Evolutionary conservation across 495 filamentous ascomycete species (phyloP).

Genomic region (Bacidia rubella): DNA sequence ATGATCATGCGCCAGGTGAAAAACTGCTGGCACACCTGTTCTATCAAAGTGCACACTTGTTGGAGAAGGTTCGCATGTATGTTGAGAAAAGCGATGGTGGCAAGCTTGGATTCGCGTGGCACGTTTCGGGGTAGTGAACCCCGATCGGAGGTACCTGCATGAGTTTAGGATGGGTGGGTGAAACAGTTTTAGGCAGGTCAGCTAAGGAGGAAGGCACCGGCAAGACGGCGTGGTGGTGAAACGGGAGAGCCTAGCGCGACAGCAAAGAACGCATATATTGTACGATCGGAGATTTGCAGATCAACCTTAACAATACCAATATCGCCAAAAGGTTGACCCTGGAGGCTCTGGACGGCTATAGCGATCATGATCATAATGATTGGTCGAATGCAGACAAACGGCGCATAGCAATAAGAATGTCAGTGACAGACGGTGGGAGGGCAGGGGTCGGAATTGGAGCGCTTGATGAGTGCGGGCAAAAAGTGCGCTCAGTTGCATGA

Average conservation of each 20-base stretch:
- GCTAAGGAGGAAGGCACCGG: not conserved
- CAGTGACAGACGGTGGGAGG: not conserved
- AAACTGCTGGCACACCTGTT: no score
- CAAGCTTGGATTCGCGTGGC: no score
- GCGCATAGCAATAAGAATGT: not conserved
- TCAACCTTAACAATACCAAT: slow-evolving; percentile 5
- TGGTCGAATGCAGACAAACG: not conserved
- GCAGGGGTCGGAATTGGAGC: not conserved
- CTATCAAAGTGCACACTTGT: no score
- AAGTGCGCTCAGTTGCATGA: not conserved
- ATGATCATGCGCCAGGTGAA: no score
- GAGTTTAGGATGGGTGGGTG: not conserved
- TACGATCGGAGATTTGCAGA: slow-evolving; percentile 3
- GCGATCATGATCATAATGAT: not conserved
- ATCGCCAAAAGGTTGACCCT: not conserved
- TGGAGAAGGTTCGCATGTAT: no score
- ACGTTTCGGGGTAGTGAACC: no score
- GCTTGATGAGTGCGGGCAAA: not conserved
- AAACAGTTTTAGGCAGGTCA: not conserved
- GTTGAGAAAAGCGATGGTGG: no score
- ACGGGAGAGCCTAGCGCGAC: not conserved
- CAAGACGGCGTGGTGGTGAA: not conserved
- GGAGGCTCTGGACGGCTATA: no score
- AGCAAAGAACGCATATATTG: not conserved
- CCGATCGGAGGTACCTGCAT: not conserved